These are phyloP conservation scores for Babesia bovis DNA, from an alignment of 169 alveolate species.

Conservation along the genomic window DNA sequence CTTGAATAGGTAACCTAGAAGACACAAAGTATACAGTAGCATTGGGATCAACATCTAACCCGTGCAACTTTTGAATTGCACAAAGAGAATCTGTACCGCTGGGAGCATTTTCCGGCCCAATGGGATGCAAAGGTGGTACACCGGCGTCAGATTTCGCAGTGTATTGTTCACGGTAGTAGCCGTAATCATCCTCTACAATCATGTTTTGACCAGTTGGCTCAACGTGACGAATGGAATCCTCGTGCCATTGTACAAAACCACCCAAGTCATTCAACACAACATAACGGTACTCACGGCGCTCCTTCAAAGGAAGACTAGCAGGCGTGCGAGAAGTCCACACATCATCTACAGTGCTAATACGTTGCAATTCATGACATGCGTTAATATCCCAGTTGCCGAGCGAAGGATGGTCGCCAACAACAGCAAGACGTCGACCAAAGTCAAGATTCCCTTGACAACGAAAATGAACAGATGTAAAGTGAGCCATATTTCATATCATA, in stretches of 20 bases:
- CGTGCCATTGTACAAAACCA: slow-evolving; percentile 59
- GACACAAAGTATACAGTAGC: slow-evolving; percentile 54
- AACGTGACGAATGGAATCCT: slow-evolving; percentile 33
- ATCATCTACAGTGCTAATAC: slow-evolving; percentile 40
- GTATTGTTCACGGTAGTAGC: slow-evolving; percentile 51
- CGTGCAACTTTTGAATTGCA: not conserved
- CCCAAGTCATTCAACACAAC: slow-evolving; percentile 58
- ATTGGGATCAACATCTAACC: slow-evolving; percentile 34
- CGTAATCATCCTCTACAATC: slow-evolving; percentile 70
- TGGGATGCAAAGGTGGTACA: not conserved
- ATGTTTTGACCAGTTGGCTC: slow-evolving; percentile 69
- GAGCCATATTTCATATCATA: slow-evolving; percentile 30
- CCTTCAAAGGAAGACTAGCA: slow-evolving; percentile 58
- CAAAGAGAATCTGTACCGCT: not conserved
- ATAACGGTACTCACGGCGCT: slow-evolving; percentile 49
- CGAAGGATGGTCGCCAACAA: slow-evolving; percentile 50
- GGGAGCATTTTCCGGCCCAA: not conserved
- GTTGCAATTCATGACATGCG: slow-evolving; percentile 22
- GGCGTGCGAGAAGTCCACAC: slow-evolving; percentile 65
- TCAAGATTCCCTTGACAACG: slow-evolving; percentile 50
- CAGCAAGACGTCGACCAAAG: slow-evolving; percentile 54
- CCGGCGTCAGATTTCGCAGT: not conserved
- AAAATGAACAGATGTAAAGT: slow-evolving; percentile 61
- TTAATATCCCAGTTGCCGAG: slow-evolving; percentile 59
- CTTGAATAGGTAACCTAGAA: slow-evolving; percentile 63